Evolutionary conservation across 2,329 filamentous ascomycete genomes (phyloP).

Genomic region (Rosellinia necatrix): DNA sequence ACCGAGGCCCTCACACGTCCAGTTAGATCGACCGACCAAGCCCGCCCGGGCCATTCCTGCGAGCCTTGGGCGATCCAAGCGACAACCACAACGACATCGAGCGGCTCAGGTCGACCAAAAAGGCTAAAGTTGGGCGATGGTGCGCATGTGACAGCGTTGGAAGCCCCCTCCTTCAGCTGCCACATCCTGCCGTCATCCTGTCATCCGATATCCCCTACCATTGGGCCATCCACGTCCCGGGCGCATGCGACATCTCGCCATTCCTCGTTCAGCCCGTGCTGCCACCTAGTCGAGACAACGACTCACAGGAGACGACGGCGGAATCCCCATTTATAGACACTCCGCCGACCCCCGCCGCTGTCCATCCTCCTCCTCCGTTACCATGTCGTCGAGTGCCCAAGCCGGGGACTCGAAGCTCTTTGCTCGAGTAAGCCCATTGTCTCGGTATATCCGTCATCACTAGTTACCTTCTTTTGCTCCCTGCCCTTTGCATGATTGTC

Average conservation of each 20-base stretch:
- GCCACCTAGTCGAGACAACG: slow-evolving; percentile 28
- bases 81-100: slow-evolving; percentile 5
- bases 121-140: slow-evolving; percentile 26
- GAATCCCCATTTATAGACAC: slow-evolving; percentile 28
- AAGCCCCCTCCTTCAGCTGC: slow-evolving; percentile 31
- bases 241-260: slow-evolving; percentile 28
- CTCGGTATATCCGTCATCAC: slow-evolving; percentile 8
- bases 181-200: slow-evolving; percentile 26
- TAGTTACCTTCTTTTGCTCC: not conserved
- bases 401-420: slow-evolving; percentile 97
- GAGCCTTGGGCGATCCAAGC: slow-evolving; percentile 5
- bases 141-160: slow-evolving; percentile 34
- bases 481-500: slow-evolving; percentile 10
- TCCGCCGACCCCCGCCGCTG: slow-evolving; percentile 19
- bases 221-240: slow-evolving; percentile 34
- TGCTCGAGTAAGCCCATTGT: slow-evolving; percentile 74
- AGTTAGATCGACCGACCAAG: not conserved
- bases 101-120: slow-evolving; percentile 21
- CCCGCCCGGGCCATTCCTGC: slow-evolving; percentile 5
- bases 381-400: slow-evolving; percentile 67
- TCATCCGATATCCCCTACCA: slow-evolving; percentile 26
- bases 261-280: slow-evolving; percentile 10
- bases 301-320: slow-evolving; percentile 27
- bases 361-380: slow-evolving; percentile 34
- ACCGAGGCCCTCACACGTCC: not conserved